Conservation (phyloP, 2,329 filamentous ascomycete genomes). For the Aspergillus ochraceoroseus region DNA sequence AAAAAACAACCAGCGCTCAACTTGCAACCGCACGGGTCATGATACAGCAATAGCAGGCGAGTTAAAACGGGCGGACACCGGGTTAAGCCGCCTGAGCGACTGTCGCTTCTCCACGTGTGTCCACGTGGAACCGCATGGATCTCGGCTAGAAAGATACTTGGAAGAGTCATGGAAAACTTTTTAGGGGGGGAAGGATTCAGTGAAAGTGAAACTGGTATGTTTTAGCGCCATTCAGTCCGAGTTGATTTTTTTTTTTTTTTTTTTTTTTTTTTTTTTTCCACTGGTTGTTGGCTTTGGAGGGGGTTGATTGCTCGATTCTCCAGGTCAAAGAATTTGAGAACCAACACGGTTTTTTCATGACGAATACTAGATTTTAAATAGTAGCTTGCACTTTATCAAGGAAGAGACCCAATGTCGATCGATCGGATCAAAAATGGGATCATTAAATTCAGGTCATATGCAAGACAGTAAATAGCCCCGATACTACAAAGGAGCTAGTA, state of each 20-base stretch:
- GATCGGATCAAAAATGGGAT: slow-evolving; percentile 5
- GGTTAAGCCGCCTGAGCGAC: slow-evolving; percentile 16
- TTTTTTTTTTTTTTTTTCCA: not conserved
- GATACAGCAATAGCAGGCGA: too few relatives aligned
- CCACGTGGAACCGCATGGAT: slow-evolving; percentile 36
- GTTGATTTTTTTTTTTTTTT: too few relatives aligned
- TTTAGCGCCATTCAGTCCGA: slow-evolving; percentile 5
- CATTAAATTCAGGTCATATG: slow-evolving; percentile 12
- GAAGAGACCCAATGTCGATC: slow-evolving; percentile 6
- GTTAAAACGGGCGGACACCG: slow-evolving; percentile 9
- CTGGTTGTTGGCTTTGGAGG: too few relatives aligned
- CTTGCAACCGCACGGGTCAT: too few relatives aligned
- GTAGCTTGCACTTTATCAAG: not conserved
- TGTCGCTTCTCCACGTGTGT: slow-evolving; percentile 31
- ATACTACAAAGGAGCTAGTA: slow-evolving; percentile 11
- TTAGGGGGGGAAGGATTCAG: too few relatives aligned
- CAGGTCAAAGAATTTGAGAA: too few relatives aligned
- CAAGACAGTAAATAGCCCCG: slow-evolving; percentile 15
- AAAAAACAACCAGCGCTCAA: too few relatives aligned
- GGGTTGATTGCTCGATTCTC: not conserved
- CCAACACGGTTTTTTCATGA: too few relatives aligned
- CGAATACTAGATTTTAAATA: too few relatives aligned
- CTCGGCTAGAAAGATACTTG: slow-evolving; percentile 26
- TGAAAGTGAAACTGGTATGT: slow-evolving; percentile 4
- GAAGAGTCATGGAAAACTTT: slow-evolving; percentile 25